Conservation (phyloP, 1,139 yeast genomes). For the Zygosaccharomyces pseudobailii region DNA sequence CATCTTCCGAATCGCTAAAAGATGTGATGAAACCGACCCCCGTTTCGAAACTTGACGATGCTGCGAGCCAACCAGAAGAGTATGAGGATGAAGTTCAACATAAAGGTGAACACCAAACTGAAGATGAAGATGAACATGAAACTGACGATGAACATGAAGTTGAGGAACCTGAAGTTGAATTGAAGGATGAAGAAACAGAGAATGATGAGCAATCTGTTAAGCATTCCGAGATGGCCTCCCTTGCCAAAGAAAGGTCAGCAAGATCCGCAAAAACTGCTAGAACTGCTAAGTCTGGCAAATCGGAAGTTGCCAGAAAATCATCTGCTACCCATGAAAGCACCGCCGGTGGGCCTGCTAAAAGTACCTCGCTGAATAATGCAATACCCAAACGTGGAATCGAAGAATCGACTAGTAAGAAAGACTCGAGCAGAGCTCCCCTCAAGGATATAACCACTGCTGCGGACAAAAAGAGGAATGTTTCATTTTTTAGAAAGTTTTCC, state of each 20-base stretch:
- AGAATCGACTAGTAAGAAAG: conserved; percentile 2
- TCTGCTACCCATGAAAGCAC: background rate
- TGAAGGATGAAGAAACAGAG: conserved; percentile 5
- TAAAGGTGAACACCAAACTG: background rate
- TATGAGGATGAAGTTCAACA: background rate
- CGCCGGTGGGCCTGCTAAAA: conserved; percentile 1
- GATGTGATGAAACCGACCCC: conserved; percentile 1
- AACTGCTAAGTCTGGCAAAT: background rate
- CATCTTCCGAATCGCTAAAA: conserved; percentile 10
- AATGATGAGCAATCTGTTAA: conserved; percentile 22
- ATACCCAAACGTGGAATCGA: conserved; percentile 10
- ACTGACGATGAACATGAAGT: too few species aligned
- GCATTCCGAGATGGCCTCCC: background rate
- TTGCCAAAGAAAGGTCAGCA: background rate
- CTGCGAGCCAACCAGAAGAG: background rate
- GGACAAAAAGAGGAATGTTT: conserved; percentile 21
- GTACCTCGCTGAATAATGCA: conserved; percentile 35
- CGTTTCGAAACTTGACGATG: conserved; percentile 1
- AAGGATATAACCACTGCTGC: conserved; percentile 12
- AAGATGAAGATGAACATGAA: background rate
- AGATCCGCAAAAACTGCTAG: background rate
- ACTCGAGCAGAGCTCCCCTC: conserved; percentile 12
- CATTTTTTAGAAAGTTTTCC: conserved; percentile 61
- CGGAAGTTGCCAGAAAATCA: background rate
- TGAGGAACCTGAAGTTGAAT: background rate